Base-by-base conservation (phyloP, 768 basidiomycete species). In the Boletus barrowsii region DNA sequence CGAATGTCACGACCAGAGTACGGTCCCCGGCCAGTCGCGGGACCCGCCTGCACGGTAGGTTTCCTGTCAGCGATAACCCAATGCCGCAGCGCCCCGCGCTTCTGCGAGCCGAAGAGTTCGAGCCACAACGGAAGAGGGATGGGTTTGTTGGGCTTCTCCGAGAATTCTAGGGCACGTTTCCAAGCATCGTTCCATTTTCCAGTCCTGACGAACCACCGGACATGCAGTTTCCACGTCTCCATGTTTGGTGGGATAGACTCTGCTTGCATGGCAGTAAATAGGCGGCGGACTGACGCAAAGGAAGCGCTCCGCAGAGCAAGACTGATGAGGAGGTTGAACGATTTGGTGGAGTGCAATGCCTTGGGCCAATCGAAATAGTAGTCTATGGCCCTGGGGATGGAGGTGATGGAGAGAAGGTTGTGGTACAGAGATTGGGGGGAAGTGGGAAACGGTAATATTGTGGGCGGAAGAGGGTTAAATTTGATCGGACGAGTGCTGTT, bases 111-210 rank as follows among this genome's bases (percentile, higher is more conserved):
- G 59, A 82, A 79, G 58, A 88, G 80, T 57, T 88, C 86, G 42
- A 82, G 54, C 86, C 84, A 88, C 47, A 88, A 66, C 5, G 70
- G 63, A 26, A 82, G 71, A 26, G 78, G 80, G 32, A 77, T 69
- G 30, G 54, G 41, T 8, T 54, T 56, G 26, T 9, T 41, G 24
- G 37, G 46, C 10, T 53, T 44, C 22, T 49, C 37, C 2, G 60
- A 52, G 30, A 68, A 56, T 42, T 63, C 47, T 58, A 70, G 61
- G 26, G 76, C 72, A 45, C 74, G 72, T 14, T 60, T 59, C 83
- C 84, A 88, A 20, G 85, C 87, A 22, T 74, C 66, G 11, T 76
- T 66, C 86, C 86, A 88, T 41, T 64, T 67, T 9, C 82, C 86
- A 4, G 74, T 72, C 43, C 77, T 74, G 42, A 88, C 73, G 48